These are phyloP conservation scores for Pascua sp. DNA, from an alignment of 1,284 basidiomycete genomes.

Conservation along the genomic window DNA sequence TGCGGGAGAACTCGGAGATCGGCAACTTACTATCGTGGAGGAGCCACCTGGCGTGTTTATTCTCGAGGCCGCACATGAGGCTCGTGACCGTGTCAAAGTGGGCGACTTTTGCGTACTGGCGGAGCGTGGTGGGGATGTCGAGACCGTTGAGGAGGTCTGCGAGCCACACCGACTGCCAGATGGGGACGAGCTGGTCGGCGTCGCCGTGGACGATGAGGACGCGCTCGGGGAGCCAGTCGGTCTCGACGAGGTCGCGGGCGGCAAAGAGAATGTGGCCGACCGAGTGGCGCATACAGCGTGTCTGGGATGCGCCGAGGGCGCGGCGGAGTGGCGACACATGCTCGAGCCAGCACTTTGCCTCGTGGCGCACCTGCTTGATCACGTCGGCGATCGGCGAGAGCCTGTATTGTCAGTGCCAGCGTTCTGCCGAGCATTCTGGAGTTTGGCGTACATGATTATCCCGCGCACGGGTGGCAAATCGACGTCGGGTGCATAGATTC, in stretches of 20 bases:
- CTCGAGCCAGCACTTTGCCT: slow-evolving; percentile 45
- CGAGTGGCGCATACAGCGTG: slow-evolving; percentile 47
- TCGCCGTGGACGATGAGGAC: slow-evolving; percentile 49
- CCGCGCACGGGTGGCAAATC: slow-evolving; percentile 43
- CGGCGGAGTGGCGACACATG: slow-evolving; percentile 46
- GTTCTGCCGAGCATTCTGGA: background rate
- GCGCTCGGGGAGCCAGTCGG: slow-evolving; percentile 38
- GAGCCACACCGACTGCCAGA: slow-evolving; percentile 46
- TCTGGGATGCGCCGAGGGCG: slow-evolving; percentile 44
- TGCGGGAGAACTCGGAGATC: background rate
- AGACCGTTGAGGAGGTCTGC: slow-evolving; percentile 47
- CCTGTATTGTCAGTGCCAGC: slow-evolving; percentile 3
- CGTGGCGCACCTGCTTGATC: slow-evolving; percentile 45
- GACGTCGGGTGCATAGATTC: slow-evolving; percentile 45
- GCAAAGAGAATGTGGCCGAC: slow-evolving; percentile 49
- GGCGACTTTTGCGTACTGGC: slow-evolving; percentile 42
- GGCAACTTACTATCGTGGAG: slow-evolving; percentile 24
- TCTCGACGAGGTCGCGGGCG: slow-evolving; percentile 45
- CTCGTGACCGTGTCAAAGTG: slow-evolving; percentile 43
- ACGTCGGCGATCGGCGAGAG: slow-evolving; percentile 48
- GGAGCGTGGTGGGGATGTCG: slow-evolving; percentile 44
- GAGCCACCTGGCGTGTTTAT: slow-evolving; percentile 17
- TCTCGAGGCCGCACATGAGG: slow-evolving; percentile 36
- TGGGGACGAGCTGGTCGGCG: slow-evolving; percentile 30
- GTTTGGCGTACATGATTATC: slow-evolving; percentile 37